A percentile compares a stretch with the other conserved stretches of the same genome.
Evolutionary conservation across 163 green algal genomes (phyloP).

Genomic region (Chlorella variabilis): DNA sequence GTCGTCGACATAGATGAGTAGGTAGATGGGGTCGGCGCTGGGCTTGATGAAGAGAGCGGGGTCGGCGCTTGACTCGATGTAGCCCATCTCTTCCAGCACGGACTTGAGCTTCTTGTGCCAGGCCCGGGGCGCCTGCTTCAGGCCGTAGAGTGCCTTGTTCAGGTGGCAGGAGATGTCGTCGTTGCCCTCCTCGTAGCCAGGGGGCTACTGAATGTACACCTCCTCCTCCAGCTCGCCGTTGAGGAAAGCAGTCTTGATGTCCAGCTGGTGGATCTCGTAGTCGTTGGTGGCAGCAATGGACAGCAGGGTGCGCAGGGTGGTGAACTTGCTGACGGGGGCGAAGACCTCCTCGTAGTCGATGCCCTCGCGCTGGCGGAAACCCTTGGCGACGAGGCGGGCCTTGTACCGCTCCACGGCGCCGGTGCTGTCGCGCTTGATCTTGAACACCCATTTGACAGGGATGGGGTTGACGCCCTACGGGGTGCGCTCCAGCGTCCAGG

Average conservation of each 20-base stretch:
- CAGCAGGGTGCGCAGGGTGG: constrained; percentile 39
- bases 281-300: constrained; percentile 33
- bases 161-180: constrained; percentile 36
- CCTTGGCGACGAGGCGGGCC: constrained; percentile 51
- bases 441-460: too few species aligned
- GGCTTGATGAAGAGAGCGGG: constrained; percentile 48
- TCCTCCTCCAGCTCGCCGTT: constrained; percentile 56
- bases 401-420: constrained; percentile 68
- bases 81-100: constrained; percentile 41
- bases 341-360: constrained; percentile 49
- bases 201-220: constrained; percentile 42
- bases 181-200: neutral
- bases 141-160: constrained; percentile 58
- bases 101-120: constrained; percentile 48
- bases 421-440: too few species aligned
- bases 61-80: constrained; percentile 41
- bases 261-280: constrained; percentile 50
- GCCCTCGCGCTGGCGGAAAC: constrained; percentile 37
- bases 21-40: too few species aligned
- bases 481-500: too few species aligned
- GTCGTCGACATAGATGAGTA: too few species aligned
- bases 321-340: constrained; percentile 38
- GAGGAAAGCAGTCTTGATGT: constrained; percentile 62
- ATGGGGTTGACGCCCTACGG: too few species aligned
- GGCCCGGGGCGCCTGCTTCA: constrained; percentile 52